Evolutionary conservation across 2,329 filamentous ascomycete genomes (phyloP).

Genomic region (Diaporthe caulivora): DNA sequence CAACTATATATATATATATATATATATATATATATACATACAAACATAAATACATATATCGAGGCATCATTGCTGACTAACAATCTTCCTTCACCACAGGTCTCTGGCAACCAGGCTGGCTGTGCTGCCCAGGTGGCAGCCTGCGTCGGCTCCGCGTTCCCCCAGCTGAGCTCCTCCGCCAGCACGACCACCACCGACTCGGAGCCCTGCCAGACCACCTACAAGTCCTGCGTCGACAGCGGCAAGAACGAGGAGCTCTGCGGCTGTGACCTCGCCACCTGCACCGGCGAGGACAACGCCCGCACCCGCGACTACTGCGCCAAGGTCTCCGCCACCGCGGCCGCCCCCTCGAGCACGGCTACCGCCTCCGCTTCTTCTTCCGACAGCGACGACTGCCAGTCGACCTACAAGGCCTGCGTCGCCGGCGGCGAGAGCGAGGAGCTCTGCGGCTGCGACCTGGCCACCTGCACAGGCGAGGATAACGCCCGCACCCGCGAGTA

Average conservation of each 20-base stretch:
- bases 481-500: slow-evolving; percentile 16
- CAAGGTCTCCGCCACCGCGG: neutral
- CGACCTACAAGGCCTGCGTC: slow-evolving; percentile 4
- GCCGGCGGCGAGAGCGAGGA: slow-evolving; percentile 11
- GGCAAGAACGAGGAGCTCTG: slow-evolving; percentile 29
- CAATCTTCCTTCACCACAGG: neutral
- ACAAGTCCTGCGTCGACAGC: neutral
- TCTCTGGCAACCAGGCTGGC: slow-evolving; percentile 21
- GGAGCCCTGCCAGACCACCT: slow-evolving; percentile 3
- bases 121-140: neutral
- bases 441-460: slow-evolving; percentile 26
- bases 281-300: slow-evolving; percentile 9
- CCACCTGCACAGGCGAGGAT: slow-evolving; percentile 26
- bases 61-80: neutral
- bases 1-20: too few species aligned
- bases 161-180: neutral
- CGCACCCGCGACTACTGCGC: neutral
- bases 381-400: slow-evolving; percentile 1
- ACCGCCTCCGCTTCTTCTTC: neutral
- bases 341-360: slow-evolving; percentile 2
- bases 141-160: slow-evolving; percentile 22
- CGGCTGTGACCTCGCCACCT: slow-evolving; percentile 20
- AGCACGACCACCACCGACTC: neutral
- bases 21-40: neutral
- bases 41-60: too few species aligned